Base-by-base conservation (phyloP, 768 basidiomycete genomes). In the Lyophyllum decastes region DNA sequence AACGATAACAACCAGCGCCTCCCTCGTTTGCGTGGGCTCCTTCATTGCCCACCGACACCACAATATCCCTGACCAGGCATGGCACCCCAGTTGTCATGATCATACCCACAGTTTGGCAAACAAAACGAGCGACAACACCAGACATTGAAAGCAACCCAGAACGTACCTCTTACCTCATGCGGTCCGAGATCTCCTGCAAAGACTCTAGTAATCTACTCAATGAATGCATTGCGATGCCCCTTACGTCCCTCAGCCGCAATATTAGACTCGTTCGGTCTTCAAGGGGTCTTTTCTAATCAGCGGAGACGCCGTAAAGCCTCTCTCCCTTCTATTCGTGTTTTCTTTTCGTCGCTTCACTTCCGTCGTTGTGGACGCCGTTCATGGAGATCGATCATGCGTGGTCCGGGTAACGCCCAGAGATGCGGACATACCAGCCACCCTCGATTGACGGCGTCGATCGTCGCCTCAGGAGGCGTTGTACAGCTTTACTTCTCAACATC, bases 221-320 rank as follows among this genome's bases (percentile, higher is more conserved):
- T 30, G 26, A 43, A 24, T 21, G 52, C 19, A 2, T 41, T 5
- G 27, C 52, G 24, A 16, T 9, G 22, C 52, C 38, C 26, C 24
- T 61, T 61, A 61, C 60, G 60, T 61, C 43, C 54, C 22, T 40
- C 47, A 17, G 6, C 22, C 27, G n/a, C 52, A 24, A 59, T 24
- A 38, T 26, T 48, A 25, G 43, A 41, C 26, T 57, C 26, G n/a
- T 19, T 57, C 55, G 52, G 51, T 46, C 48, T 53, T 57, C 48
- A 61, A 55, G 60, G 60, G 40, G 52, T 61, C n/a, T 54, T 57
- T 54, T 57, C 52, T 61, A 35, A 38, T 54, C 47, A 61, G 52
- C 60, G 60, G 55, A 19, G 45, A 24, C 49, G 34, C 24, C 44
- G 22, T 25, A 26, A 33, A 21, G 27, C 38, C 41, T 56, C 54